Evolutionary conservation across 2,329 filamentous ascomycete species (phyloP), one percentile per base, ranked within the genome.

Genomic region (Nothophoma quercina): DNA sequence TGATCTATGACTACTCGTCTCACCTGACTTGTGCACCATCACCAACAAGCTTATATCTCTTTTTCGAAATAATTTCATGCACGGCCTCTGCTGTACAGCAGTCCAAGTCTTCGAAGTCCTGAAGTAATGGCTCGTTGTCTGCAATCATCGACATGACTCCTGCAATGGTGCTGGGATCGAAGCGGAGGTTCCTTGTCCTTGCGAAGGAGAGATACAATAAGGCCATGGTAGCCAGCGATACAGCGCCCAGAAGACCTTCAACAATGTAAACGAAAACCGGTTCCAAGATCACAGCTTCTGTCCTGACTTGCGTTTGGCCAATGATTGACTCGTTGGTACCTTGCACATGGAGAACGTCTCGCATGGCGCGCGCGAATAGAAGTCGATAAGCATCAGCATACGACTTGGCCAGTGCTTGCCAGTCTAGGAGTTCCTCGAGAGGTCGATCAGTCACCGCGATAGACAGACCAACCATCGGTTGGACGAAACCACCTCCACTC

Each of bases 341-440:
- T 0, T 77, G 50, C 1, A 76, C 55, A 5, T 75, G 69, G 0
- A 59, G 53, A n/a, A n/a, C n/a, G n/a, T n/a, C n/a, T n/a, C n/a
- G n/a, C 67, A 78, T 68, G 0, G 64, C 51, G 1, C 74, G 62
- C 0, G 75, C 57, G 34, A 82, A 80, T 0, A 81, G 57, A 0
- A 82, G 23, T 12, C 74, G 63, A 45, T 81, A 79, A 0, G 77
- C 76, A 1, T 65, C 63, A 22, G 76, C 66, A 36, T 78, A 79
- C 0, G 75, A 72, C 2, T 56, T 23, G 0, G 64, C 58, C 0
- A 81, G 48, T 0, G 51, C 55, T 12, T 64, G 40, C 21, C 70
- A 68, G 30, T 77, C 69, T 1, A 76, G 42, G 26, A 76, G 75
- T 0, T 72, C 67, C 13, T 70, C 63, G 0, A 71, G 6, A 0